Conservation (phyloP, 176 grass and related monocot species). For the Ensete glaucum region DNA sequence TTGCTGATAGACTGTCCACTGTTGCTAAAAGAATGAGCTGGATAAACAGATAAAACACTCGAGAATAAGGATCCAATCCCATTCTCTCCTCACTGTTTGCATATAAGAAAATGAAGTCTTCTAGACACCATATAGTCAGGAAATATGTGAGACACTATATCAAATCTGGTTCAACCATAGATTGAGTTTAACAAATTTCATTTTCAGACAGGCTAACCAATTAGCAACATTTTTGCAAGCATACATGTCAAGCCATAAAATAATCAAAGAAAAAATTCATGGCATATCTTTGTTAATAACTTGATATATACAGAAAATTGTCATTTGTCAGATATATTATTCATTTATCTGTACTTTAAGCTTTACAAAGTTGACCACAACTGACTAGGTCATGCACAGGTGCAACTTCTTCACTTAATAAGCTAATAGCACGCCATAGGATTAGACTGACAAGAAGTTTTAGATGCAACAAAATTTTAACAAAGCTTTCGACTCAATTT, state of each 20-base stretch:
- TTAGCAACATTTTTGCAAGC: not conserved
- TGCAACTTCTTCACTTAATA: not conserved
- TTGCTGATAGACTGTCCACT: conserved; percentile 20
- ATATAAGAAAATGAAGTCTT: not conserved
- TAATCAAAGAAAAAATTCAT: not conserved
- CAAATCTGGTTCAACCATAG: not conserved
- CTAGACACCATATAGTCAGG: not conserved
- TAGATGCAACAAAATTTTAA: no score
- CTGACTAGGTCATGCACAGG: not conserved
- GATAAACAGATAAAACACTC: conserved; percentile 14
- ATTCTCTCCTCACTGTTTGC: not conserved
- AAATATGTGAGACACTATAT: not conserved
- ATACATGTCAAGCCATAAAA: not conserved
- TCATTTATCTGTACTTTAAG: not conserved
- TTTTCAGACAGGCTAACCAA: not conserved
- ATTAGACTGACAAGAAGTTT: no score
- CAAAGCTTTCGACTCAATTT: no score
- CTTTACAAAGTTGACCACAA: no score
- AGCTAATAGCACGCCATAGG: not conserved
- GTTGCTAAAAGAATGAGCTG: conserved; percentile 55
- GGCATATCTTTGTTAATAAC: not conserved
- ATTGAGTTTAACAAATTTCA: not conserved
- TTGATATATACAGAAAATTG: not conserved
- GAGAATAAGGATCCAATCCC: not conserved
- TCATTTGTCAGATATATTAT: not conserved